phyloP scores from a whole-genome alignment of 202 grass and related monocot genomes.

The Thinopyrum obtusiflorum region DNA sequence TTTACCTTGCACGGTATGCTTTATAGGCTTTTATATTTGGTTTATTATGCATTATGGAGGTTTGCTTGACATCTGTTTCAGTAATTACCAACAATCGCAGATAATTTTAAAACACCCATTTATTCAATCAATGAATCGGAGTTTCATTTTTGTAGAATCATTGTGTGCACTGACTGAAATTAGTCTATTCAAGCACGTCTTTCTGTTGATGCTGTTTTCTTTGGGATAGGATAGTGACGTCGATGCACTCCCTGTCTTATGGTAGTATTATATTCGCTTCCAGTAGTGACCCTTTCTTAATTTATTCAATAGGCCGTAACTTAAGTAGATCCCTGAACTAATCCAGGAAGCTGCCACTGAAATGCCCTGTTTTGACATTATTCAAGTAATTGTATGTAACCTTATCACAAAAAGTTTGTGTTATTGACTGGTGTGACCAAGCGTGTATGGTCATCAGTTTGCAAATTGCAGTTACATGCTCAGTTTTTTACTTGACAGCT shows the following conservation, averaged over 20 bases:
- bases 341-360: conserved; percentile 4
- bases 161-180: conserved; percentile 5
- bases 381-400: conserved; percentile 15
- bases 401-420: neutral
- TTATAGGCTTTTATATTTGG: conserved; percentile 19
- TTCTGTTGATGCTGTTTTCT: conserved; percentile 28
- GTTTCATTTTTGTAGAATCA: conserved; percentile 27
- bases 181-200: conserved; percentile 20
- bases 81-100: neutral
- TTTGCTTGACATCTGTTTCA: conserved; percentile 1
- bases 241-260: conserved; percentile 27
- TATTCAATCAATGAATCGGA: conserved; percentile 4
- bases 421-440: neutral
- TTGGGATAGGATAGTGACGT: conserved; percentile 36
- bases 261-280: conserved; percentile 30
- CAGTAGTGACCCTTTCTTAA: conserved; percentile 25
- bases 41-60: conserved; percentile 14
- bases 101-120: neutral
- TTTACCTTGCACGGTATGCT: neutral
- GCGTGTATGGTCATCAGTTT: neutral
- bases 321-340: neutral
- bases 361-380: neutral
- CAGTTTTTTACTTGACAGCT: neutral
- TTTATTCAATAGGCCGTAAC: conserved; percentile 14
- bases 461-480: neutral